These are phyloP conservation scores for Eucalyptus caleyi DNA, from an alignment of 345 rosid species.

Conservation along the genomic window DNA sequence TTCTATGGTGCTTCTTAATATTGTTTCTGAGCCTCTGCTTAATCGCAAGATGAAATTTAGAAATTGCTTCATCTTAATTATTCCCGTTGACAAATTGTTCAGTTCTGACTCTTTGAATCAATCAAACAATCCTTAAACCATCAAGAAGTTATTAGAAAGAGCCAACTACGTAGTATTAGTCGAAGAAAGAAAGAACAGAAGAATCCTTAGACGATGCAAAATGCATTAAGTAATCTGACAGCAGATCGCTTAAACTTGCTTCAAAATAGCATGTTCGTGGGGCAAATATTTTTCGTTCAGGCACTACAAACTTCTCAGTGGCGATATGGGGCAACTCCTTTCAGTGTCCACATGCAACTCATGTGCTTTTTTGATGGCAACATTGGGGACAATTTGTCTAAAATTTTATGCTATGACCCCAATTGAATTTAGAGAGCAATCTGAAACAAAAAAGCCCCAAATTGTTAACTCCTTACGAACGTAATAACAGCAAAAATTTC, in stretches of 20 bases:
- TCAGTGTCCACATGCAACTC: neutral
- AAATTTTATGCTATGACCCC: no score
- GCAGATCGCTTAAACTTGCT: neutral
- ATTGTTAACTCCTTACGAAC: no score
- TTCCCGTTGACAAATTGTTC: neutral
- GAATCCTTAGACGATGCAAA: neutral
- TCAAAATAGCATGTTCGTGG: neutral
- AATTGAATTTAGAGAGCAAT: no score
- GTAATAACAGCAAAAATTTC: no score
- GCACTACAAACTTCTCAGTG: neutral
- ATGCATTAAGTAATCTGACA: neutral
- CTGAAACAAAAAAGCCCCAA: no score
- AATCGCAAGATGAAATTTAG: neutral
- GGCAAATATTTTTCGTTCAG: neutral
- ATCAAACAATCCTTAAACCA: neutral
- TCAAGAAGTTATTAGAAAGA: neutral
- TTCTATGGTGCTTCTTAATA: neutral
- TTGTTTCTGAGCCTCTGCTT: neutral
- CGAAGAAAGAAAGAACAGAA: neutral
- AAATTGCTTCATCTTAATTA: neutral
- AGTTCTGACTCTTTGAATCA: neutral
- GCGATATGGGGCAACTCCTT: no score
- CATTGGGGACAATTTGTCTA: no score
- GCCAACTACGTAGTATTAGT: neutral
- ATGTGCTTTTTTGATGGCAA: no score